Conservation (phyloP, 306 rosid species). For the Vachellia pachyceras region DNA sequence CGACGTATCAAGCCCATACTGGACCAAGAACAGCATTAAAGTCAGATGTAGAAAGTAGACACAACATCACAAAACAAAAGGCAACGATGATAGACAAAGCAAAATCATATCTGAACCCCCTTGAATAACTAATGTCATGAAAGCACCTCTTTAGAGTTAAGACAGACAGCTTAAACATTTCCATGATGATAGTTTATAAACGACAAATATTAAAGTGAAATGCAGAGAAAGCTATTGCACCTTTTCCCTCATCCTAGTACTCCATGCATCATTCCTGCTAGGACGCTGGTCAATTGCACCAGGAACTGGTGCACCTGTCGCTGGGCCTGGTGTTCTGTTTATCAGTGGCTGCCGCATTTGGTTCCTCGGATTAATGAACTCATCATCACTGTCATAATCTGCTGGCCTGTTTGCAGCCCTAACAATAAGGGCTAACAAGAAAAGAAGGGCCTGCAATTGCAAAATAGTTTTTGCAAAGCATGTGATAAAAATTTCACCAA, state of each 20-base stretch:
- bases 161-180: not conserved
- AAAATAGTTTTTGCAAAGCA: not conserved
- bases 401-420: conserved; percentile 80
- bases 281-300: conserved; percentile 77
- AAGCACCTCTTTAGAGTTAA: not conserved
- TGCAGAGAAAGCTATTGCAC: conserved; percentile 46
- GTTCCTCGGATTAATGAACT: conserved; percentile 73
- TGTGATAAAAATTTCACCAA: not conserved
- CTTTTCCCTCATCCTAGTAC: conserved; percentile 98
- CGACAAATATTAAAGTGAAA: not conserved
- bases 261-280: conserved; percentile 96
- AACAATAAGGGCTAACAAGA: conserved; percentile 83
- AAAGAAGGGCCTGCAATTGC: conserved; percentile 80
- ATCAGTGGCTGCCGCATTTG: conserved; percentile 85
- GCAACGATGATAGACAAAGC: not conserved
- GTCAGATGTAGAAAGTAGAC: conserved; percentile 26
- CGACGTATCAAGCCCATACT: conserved; percentile 97
- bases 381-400: conserved; percentile 96
- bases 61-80: conserved; percentile 21
- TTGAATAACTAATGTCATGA: not conserved
- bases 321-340: conserved; percentile 69
- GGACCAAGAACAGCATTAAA: conserved; percentile 36
- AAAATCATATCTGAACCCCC: not conserved
- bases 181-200: not conserved
- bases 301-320: conserved; percentile 81